Evolutionary conservation across 768 basidiomycete genomes (phyloP), one percentile per base, ranked within the genome.

Genomic region (Collybia sp.): DNA sequence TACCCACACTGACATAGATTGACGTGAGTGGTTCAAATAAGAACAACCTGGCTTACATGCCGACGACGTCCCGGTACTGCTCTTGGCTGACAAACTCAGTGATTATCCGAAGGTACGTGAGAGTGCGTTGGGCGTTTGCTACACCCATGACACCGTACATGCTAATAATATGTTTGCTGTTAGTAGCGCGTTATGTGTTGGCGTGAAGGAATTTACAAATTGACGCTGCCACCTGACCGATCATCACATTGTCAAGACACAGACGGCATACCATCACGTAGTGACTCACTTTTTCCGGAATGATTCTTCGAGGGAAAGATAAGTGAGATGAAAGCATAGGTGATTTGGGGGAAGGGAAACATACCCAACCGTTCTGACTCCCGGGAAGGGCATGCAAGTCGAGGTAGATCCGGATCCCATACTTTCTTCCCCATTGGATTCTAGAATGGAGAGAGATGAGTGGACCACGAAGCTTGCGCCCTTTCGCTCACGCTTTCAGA

Each of bases 391-490:
- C 66, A 50, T 85, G 82, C 12, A 91, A 63, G 67, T 95, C 93
- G 30, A 94, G 75, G 61, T 88, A 85, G 52, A 95, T 88, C 38
- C 93, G 81, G 41, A 95, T 62, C 4, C 93, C 93, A 60, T 95
- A 95, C 65, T 94, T 95, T 54, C 92, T 76, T n/a, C 83, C 87
- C 93, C 93, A 96, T 47, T 77, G 68, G 50, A 95, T 77, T 13
- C 68, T 69, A 47, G 19, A 78, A 79, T 59, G 62, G 63, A 82
- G 76, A 64, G 83, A 80, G 43, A 25, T 25, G 25, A 25, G 25
- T 25, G 25, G 25, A 25, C 25, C 25, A 25, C 25, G 25, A 25
- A 5, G 6, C 10, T 6, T 31, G 35, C 35, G 17, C 46, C 32
- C 32, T 3, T 18, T 3, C 33, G 50, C 57, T 59, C 49, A 70